phyloP scores from a whole-genome alignment of 768 basidiomycete genomes.

The Lactifluus pinguis region DNA sequence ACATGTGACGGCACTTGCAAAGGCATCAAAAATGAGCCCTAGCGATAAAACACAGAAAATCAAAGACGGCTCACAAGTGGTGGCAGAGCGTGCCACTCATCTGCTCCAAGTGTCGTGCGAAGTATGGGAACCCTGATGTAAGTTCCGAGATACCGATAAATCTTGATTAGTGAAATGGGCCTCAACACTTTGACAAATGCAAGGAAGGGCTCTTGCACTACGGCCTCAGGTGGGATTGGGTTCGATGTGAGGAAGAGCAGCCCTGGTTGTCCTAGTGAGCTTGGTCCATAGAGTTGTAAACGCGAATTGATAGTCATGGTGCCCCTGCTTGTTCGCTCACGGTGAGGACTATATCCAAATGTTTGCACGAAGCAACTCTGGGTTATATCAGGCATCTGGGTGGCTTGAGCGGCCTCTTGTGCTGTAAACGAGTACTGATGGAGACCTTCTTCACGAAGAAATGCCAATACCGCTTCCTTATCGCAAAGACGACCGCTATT shows the following conservation, averaged over 20 bases:
- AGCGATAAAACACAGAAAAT: background rate
- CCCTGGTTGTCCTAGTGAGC: background rate
- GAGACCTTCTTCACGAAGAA: background rate
- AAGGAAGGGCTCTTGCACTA: background rate
- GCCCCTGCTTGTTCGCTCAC: background rate
- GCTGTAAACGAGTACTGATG: background rate
- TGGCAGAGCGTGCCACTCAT: background rate
- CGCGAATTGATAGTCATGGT: background rate
- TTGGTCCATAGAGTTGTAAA: background rate
- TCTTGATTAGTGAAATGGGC: too few species aligned
- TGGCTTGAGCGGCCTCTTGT: background rate
- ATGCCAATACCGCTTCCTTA: background rate
- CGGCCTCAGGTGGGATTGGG: background rate
- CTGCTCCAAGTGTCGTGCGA: background rate
- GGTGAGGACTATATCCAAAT: background rate
- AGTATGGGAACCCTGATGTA: background rate
- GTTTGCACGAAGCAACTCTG: background rate
- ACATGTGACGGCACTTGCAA: background rate
- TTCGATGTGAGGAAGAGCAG: background rate
- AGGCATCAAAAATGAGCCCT: background rate
- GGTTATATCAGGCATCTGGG: background rate
- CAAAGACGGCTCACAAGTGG: background rate
- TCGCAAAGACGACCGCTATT: background rate
- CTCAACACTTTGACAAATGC: background rate
- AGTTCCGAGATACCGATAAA: background rate